A percentile compares a stretch with the other conserved stretches of the same genome.
phyloP scores from a whole-genome alignment of 768 basidiomycete genomes.

The Mycena vitilis region DNA sequence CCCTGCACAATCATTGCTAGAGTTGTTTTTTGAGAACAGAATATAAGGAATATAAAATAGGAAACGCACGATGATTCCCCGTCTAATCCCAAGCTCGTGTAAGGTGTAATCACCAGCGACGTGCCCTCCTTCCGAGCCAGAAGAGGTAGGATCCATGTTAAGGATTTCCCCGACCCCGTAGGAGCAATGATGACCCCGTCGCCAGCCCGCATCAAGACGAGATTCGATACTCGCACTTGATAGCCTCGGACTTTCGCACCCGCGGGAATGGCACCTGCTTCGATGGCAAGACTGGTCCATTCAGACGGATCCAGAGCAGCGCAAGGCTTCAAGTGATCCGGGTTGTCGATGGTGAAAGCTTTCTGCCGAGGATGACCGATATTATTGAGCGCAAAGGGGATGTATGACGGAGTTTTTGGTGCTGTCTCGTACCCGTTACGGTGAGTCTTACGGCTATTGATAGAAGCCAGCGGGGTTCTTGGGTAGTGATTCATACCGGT shows the following conservation, averaged over 20 bases:
- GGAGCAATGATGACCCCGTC: not conserved
- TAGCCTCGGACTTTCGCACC: not conserved
- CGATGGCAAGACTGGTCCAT: not conserved
- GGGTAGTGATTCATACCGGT: too few relatives aligned
- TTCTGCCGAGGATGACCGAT: too few relatives aligned
- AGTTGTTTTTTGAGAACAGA: not conserved
- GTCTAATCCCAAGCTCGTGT: not conserved
- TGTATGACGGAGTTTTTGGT: too few relatives aligned
- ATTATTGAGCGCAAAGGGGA: too few relatives aligned
- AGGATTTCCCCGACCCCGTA: not conserved
- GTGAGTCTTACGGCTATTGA: too few relatives aligned
- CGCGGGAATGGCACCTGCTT: not conserved
- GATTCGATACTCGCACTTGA: not conserved
- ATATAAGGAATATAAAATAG: not conserved
- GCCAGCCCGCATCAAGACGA: not conserved
- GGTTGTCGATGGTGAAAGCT: too few relatives aligned
- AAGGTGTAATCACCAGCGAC: not conserved
- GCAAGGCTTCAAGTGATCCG: too few relatives aligned
- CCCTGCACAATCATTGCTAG: constrained; percentile 17
- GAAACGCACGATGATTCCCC: not conserved
- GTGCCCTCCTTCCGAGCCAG: not conserved
- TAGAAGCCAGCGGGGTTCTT: too few relatives aligned
- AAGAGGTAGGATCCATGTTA: not conserved
- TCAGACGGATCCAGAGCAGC: not conserved
- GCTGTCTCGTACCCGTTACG: too few relatives aligned